These are phyloP conservation scores for Funneliformis geosporum DNA, from an alignment of 192 early-diverging fungal species.

Conservation along the genomic window DNA sequence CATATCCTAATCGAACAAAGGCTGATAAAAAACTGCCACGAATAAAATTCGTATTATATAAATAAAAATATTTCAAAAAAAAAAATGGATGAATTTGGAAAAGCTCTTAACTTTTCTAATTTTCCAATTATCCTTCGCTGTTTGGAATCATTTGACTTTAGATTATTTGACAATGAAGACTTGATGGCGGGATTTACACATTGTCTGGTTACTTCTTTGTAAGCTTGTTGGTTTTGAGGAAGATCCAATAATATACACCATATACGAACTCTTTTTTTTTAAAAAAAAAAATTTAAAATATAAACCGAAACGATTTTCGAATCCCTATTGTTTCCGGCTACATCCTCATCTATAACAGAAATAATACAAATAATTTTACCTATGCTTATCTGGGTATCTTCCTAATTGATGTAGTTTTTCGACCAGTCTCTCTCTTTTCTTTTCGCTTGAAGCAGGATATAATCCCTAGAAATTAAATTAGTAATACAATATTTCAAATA, in stretches of 20 bases:
- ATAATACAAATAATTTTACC: background rate
- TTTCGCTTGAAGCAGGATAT: conserved; percentile 7
- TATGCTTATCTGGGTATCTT: conserved; percentile 11
- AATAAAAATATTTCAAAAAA: background rate
- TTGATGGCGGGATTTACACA: background rate
- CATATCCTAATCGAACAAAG: background rate
- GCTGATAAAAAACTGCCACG: background rate
- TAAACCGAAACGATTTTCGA: too few relatives aligned
- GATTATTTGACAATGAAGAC: background rate
- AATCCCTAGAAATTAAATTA: conserved; percentile 11
- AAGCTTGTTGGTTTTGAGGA: conserved; percentile 9
- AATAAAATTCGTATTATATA: background rate
- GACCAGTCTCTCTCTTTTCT: conserved; percentile 11
- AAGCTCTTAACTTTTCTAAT: background rate
- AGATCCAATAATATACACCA: conserved; percentile 14
- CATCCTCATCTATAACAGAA: too few relatives aligned
- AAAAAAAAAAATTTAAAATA: background rate
- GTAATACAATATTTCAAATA: background rate
- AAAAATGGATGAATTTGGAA: background rate
- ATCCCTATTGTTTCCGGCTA: too few relatives aligned
- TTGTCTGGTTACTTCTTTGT: background rate
- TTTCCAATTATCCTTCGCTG: background rate
- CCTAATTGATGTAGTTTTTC: conserved; percentile 9
- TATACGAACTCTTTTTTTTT: background rate
- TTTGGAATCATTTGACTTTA: background rate